Evolutionary conservation across 495 filamentous ascomycete species (phyloP), one percentile per base, ranked within the genome.

Genomic region (Mytilinidion resinicola): DNA sequence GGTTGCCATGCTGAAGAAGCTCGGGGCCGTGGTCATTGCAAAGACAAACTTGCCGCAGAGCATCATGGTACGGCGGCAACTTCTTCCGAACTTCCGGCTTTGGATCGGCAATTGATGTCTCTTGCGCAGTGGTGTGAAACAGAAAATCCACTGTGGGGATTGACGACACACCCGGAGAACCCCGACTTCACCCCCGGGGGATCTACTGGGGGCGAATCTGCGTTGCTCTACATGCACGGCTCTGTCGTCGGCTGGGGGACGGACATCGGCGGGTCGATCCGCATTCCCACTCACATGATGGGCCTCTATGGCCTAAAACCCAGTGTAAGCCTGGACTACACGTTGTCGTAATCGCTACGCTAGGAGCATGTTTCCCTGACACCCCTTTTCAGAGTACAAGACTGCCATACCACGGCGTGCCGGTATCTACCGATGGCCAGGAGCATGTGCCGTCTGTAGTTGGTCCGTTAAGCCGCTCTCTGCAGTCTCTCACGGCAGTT

Each of bases 231-330:
- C 9, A 34, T 65, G 12, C 19, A 57, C 2, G 62, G 62, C 15
- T 59, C 62, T 21, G 52, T 67, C 12, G 48, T 67, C 11, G 66
- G 66, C 1, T 62, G 59, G 63, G 66, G 66, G 1, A 86, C 84
- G 30, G 85, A 89, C 70, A 84, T 89, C 56, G 86, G 84, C 0
- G 86, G 85, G 7, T 82, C 75, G 59, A 75, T 87, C 14, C 74
- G 85, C 3, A 81, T 85, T 56, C 85, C 85, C 4, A 73, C 79
- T 37, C 78, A 74, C 0, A 85, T 86, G 59, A 80, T 82, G 58
- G 77, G 73, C 10, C 61, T 84, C 2, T 87, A 78, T 72, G 82
- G 81, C 0, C 52, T 78, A 17, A 80, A 78, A 54, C 77, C 78
- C 11, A 79, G 69, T 54, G 63, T 65, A 59, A 37, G 63, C 35